A percentile compares a stretch with the other conserved stretches of the same genome.
These are phyloP conservation scores for Podospora pseudocomata DNA, from an alignment of 495 filamentous ascomycete species.

Conservation along the genomic window DNA sequence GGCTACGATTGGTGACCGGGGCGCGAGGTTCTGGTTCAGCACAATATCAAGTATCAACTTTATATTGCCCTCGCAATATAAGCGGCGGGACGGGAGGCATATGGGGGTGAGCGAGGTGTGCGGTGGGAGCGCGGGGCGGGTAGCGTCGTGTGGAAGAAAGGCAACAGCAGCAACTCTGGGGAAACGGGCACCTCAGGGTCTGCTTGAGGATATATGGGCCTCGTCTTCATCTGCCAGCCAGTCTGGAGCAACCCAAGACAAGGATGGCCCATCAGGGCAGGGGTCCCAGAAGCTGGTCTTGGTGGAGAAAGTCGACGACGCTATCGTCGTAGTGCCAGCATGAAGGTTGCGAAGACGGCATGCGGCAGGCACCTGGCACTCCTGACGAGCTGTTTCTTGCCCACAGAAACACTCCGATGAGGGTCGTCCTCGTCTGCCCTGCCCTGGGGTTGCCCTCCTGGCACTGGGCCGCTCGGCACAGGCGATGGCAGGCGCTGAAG, in stretches of 20 bases:
- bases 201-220: slow-evolving; percentile 36
- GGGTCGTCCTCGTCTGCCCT: not conserved
- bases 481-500: slow-evolving; percentile 8
- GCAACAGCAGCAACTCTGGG: slow-evolving; percentile 18
- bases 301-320: slow-evolving; percentile 31
- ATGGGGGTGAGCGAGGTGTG: slow-evolving; percentile 17
- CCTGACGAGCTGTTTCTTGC: not conserved
- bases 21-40: slow-evolving; percentile 28
- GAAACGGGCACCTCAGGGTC: slow-evolving; percentile 27
- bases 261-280: slow-evolving; percentile 30
- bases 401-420: not conserved
- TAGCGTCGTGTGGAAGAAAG: slow-evolving; percentile 20
- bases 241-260: slow-evolving; percentile 20
- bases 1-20: slow-evolving; percentile 33
- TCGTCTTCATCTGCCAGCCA: slow-evolving; percentile 20
- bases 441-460: not conserved
- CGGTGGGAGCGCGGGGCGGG: slow-evolving; percentile 15
- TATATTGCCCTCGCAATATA: slow-evolving; percentile 41
- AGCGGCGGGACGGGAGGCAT: slow-evolving; percentile 37
- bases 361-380: not conserved
- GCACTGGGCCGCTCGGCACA: slow-evolving; percentile 2
- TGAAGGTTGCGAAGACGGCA: slow-evolving; percentile 4
- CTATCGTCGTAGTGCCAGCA: slow-evolving; percentile 22
- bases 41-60: slow-evolving; percentile 39
- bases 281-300: slow-evolving; percentile 26